Evolutionary conservation across 139 green algal genomes (phyloP).

Genomic region (Chlamydomonas sphaeroides): DNA sequence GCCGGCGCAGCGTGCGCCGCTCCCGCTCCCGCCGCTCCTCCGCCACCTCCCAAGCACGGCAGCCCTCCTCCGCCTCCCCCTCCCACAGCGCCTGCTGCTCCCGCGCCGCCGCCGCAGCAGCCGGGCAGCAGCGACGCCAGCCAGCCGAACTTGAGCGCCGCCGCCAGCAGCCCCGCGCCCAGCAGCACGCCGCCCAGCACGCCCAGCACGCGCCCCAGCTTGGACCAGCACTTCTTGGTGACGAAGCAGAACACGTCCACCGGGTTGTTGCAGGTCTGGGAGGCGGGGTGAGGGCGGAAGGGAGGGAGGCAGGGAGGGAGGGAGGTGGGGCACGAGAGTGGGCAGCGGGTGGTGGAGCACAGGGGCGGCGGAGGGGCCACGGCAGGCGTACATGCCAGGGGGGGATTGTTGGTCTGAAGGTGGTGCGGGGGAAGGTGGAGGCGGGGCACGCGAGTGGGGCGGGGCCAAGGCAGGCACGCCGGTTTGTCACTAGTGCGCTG

Average conservation of each 20-base stretch:
- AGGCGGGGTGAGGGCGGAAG: too few species aligned
- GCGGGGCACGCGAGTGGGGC: too few species aligned
- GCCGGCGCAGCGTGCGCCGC: too few species aligned
- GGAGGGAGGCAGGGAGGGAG: too few species aligned
- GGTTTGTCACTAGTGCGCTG: too few species aligned
- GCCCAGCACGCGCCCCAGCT: slow-evolving; percentile 44
- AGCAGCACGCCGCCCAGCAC: slow-evolving; percentile 19
- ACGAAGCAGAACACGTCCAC: slow-evolving; percentile 50
- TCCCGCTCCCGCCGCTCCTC: neutral
- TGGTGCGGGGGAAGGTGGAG: too few species aligned
- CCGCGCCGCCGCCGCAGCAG: slow-evolving; percentile 2
- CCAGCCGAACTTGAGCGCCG: slow-evolving; percentile 27
- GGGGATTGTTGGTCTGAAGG: too few species aligned
- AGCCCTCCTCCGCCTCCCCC: neutral
- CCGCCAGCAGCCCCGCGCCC: slow-evolving; percentile 6
- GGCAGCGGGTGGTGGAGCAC: too few species aligned
- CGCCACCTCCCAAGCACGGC: neutral
- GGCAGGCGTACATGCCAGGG: too few species aligned
- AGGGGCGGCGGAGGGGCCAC: too few species aligned
- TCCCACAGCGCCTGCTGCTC: neutral
- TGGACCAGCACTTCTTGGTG: slow-evolving; percentile 44
- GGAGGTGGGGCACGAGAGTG: too few species aligned
- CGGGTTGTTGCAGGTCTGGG: slow-evolving; percentile 33
- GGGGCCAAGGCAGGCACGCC: too few species aligned
- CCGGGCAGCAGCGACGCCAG: neutral